These are phyloP conservation scores for Colletotrichum salicis DNA, from an alignment of 2,329 filamentous ascomycete species.

Conservation along the genomic window DNA sequence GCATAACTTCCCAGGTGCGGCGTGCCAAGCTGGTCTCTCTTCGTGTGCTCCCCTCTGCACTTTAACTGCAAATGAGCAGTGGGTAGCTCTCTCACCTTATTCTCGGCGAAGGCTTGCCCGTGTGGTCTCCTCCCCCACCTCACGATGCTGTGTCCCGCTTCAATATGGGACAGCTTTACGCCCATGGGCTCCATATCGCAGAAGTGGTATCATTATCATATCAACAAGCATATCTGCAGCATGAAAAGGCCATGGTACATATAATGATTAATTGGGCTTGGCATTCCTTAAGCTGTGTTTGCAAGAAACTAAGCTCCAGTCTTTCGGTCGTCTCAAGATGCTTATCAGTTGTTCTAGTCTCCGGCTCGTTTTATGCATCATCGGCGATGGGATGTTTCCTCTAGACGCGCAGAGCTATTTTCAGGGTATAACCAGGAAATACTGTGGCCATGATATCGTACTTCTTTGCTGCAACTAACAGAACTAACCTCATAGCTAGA, in stretches of 20 bases:
- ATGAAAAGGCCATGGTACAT: not conserved
- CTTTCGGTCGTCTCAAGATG: constrained; percentile 2
- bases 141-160: not conserved
- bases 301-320: not conserved
- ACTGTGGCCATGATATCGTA: not conserved
- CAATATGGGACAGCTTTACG: not conserved
- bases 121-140: constrained; percentile 6
- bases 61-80: constrained; percentile 3
- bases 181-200: not conserved
- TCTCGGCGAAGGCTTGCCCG: not conserved
- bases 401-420: not conserved
- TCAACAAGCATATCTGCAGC: not conserved
- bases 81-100: constrained; percentile 18
- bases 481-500: not conserved
- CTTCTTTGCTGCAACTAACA: not conserved
- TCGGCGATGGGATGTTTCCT: not conserved
- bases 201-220: not conserved
- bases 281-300: not conserved
- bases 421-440: not conserved
- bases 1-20: constrained; percentile 3
- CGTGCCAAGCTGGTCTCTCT: constrained; percentile 1
- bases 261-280: not conserved
- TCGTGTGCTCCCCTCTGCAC: not conserved
- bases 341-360: not conserved
- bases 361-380: not conserved